Percentiles rank a stretch among this genome's conserved stretches.
Conservation (phyloP, 352 stramenopile genomes). For the Phytophthora boehmeriae region DNA sequence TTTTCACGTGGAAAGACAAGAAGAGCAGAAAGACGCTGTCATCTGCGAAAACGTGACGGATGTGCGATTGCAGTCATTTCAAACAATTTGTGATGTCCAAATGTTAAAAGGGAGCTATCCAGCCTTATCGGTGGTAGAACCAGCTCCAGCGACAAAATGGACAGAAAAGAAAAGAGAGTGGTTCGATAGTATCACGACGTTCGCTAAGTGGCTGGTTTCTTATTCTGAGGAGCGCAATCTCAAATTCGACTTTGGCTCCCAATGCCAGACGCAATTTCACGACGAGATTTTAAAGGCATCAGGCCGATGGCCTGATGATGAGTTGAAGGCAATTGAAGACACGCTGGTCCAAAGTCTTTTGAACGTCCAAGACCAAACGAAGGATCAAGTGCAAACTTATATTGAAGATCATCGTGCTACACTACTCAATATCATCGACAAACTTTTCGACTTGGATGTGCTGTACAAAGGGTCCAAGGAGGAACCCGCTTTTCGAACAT, state of each 20-base stretch:
- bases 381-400: constrained; percentile 21
- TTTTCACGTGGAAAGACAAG: constrained; percentile 58
- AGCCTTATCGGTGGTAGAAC: constrained; percentile 28
- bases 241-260: constrained; percentile 5
- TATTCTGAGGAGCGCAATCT: constrained; percentile 30
- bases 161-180: neutral
- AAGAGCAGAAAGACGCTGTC: constrained; percentile 58
- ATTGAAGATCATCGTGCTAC: constrained; percentile 29
- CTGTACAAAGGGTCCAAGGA: constrained; percentile 20
- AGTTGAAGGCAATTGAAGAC: constrained; percentile 29
- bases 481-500: constrained; percentile 11
- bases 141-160: constrained; percentile 32
- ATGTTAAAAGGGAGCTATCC: constrained; percentile 51
- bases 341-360: constrained; percentile 28
- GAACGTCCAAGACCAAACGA: constrained; percentile 16
- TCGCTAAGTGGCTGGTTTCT: constrained; percentile 27
- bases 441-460: constrained; percentile 44
- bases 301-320: constrained; percentile 23
- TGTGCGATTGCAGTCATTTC: constrained; percentile 8
- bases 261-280: neutral
- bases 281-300: constrained; percentile 24
- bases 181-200: constrained; percentile 24
- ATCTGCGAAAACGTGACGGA: constrained; percentile 8
- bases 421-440: constrained; percentile 19
- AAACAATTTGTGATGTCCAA: neutral